A percentile compares a stretch with the other conserved stretches of the same genome.
Evolutionary conservation across 352 stramenopile species (phyloP).

Genomic region (Thalassiosira pacifica): DNA sequence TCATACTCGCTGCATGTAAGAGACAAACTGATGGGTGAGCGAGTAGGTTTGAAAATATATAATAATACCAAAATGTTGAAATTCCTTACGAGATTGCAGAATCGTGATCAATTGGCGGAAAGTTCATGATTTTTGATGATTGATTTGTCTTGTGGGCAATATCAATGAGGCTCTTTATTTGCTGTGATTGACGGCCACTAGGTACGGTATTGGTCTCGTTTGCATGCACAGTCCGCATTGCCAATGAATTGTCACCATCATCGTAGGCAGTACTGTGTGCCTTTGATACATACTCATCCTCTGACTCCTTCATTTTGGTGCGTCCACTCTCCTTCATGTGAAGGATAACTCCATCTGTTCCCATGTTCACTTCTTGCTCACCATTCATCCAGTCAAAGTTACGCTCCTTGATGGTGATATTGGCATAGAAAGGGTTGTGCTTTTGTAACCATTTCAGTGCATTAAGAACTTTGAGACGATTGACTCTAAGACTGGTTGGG

Average conservation of each 20-base stretch:
- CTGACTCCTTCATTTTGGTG: neutral
- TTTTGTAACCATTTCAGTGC: slow-evolving; percentile 37
- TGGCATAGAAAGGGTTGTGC: neutral
- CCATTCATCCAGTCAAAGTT: slow-evolving; percentile 7
- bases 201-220: neutral
- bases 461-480: slow-evolving; percentile 1
- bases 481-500: slow-evolving; percentile 1
- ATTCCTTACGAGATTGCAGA: slow-evolving; percentile 28
- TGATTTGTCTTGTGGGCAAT: neutral
- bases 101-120: slow-evolving; percentile 29
- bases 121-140: neutral
- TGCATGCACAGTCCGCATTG: no score
- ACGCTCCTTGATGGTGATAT: neutral
- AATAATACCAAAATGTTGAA: neutral
- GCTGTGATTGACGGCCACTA: neutral
- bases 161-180: neutral
- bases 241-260: no score
- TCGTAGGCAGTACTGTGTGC: neutral
- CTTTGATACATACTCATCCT: slow-evolving; percentile 10
- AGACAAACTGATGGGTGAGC: no score
- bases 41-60: no score
- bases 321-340: neutral
- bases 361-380: neutral
- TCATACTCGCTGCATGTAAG: slow-evolving; percentile 46
- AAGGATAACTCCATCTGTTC: neutral